A percentile compares a stretch with the other conserved stretches of the same genome.
Evolutionary conservation across 2,329 filamentous ascomycete species (phyloP).

Genomic region (Xylariales sp.): DNA sequence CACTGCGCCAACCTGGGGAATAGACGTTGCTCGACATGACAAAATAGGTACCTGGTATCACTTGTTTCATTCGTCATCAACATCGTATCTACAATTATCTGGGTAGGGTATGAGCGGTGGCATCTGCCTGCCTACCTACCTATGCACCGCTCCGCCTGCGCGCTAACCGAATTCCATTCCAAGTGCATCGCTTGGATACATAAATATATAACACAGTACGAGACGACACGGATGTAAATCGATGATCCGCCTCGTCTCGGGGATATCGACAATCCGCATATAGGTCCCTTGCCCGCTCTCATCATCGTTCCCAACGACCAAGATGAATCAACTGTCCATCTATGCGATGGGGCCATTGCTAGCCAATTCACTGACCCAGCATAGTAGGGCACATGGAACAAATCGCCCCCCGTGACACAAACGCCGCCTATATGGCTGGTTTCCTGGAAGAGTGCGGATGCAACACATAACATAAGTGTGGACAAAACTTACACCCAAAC

Average conservation of each 20-base stretch:
- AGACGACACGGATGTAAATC: not conserved
- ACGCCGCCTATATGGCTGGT: not conserved
- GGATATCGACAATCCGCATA: not conserved
- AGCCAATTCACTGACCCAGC: not conserved
- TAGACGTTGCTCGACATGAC: too few relatives aligned
- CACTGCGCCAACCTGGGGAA: too few relatives aligned
- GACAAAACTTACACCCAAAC: not conserved
- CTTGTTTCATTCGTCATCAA: constrained; percentile 7
- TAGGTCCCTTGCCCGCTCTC: not conserved
- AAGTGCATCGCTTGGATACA: not conserved
- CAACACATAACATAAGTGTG: not conserved
- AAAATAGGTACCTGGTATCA: not conserved
- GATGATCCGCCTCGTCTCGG: not conserved
- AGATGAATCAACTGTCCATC: too few relatives aligned
- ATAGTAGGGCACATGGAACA: not conserved
- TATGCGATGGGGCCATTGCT: too few relatives aligned
- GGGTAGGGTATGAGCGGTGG: not conserved
- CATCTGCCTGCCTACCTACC: not conserved
- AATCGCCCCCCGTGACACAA: not conserved
- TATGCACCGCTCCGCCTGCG: not conserved
- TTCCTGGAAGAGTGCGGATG: not conserved
- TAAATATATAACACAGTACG: not conserved
- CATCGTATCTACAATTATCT: constrained; percentile 3
- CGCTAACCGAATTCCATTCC: not conserved
- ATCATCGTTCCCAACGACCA: not conserved